Percentiles rank a stretch among this genome's conserved stretches.
Conservation (phyloP, 345 rosid genomes). For the Syzygium oleosum region DNA sequence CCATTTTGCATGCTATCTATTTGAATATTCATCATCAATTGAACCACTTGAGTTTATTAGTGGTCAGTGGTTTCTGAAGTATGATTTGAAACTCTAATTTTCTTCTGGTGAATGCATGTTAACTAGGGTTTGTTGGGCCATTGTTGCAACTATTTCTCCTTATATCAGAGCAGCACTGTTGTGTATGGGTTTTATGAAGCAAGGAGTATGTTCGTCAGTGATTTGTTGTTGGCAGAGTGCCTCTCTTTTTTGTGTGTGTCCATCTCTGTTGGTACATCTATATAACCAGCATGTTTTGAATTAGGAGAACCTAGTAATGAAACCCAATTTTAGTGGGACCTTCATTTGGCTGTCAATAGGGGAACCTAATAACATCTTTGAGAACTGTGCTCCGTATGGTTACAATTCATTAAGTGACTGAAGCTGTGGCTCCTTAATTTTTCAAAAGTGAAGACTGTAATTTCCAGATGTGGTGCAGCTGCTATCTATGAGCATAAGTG, state of each 20-base stretch:
- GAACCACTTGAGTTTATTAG: neutral
- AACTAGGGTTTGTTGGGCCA: neutral
- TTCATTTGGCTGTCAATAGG: neutral
- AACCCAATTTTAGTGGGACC: neutral
- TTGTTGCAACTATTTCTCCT: neutral
- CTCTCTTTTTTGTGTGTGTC: neutral
- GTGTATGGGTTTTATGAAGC: neutral
- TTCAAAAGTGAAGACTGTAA: neutral
- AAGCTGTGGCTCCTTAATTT: neutral
- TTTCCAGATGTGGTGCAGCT: neutral
- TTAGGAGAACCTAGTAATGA: neutral
- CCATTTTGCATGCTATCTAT: neutral
- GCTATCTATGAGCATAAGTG: neutral
- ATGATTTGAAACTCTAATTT: neutral
- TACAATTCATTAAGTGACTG: neutral
- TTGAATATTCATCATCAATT: neutral
- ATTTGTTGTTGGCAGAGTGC: neutral
- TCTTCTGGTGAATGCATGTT: neutral
- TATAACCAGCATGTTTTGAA: neutral
- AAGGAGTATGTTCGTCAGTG: neutral
- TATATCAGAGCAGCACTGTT: neutral
- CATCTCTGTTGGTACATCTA: neutral
- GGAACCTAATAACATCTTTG: neutral
- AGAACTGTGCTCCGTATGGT: neutral
- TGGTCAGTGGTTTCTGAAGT: neutral